Evolutionary conservation across 2,329 filamentous ascomycete genomes (phyloP).

Genomic region (Alternaria dauci): DNA sequence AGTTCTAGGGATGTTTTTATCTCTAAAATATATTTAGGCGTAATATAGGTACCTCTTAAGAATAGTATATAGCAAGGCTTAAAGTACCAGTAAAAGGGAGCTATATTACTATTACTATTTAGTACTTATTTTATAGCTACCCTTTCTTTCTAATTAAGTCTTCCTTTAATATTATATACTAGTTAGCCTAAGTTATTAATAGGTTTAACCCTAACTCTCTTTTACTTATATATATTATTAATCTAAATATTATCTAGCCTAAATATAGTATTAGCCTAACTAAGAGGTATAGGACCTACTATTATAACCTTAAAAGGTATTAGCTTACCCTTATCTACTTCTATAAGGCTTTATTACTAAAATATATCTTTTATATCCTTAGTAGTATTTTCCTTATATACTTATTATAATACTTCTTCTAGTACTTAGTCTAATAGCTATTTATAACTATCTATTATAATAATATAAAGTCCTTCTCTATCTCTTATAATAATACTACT

Average conservation of each 20-base stretch:
- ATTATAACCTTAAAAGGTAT: too few relatives aligned
- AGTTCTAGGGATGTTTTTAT: background rate
- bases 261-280: too few relatives aligned
- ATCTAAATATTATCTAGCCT: background rate
- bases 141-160: background rate
- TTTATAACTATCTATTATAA: too few relatives aligned
- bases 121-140: background rate
- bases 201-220: background rate
- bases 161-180: background rate
- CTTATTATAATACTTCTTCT: too few relatives aligned
- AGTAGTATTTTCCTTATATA: too few relatives aligned
- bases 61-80: background rate
- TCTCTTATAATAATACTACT: too few relatives aligned
- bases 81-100: background rate
- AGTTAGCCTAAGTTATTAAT: background rate
- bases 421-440: too few relatives aligned
- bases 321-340: too few relatives aligned
- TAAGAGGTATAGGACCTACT: too few relatives aligned
- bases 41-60: background rate
- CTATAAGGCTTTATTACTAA: too few relatives aligned
- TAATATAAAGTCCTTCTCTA: too few relatives aligned
- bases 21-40: background rate
- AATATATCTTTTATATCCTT: too few relatives aligned
- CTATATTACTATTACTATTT: background rate
- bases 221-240: background rate